Conservation (phyloP, 306 rosid species). For the Cicer arietinum region DNA sequence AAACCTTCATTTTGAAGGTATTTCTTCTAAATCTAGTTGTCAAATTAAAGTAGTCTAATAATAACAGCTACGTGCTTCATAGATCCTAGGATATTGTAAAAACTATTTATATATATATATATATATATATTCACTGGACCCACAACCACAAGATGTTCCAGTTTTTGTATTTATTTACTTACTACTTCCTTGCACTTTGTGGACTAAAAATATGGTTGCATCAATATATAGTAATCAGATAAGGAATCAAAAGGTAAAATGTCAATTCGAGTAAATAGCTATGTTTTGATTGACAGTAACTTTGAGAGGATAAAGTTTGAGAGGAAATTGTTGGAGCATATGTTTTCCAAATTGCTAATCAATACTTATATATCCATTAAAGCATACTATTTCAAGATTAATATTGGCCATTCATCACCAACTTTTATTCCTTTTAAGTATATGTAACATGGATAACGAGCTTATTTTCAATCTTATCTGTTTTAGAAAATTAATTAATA, state of each 20-base stretch:
- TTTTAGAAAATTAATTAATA: constrained; percentile 6
- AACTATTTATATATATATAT: neutral
- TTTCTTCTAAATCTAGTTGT: neutral
- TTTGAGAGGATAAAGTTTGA: constrained; percentile 7
- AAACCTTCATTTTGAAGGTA: neutral
- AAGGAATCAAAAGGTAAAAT: constrained; percentile 32
- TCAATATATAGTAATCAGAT: constrained; percentile 11
- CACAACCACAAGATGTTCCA: neutral
- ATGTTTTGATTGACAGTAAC: constrained; percentile 31
- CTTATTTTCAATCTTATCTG: constrained; percentile 2
- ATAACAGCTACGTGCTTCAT: constrained; percentile 23
- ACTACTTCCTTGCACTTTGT: constrained; percentile 23
- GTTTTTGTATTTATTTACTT: neutral
- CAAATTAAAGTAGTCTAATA: constrained; percentile 8
- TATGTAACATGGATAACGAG: constrained; percentile 30
- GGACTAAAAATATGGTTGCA: constrained; percentile 21
- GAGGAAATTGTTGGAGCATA: constrained; percentile 17
- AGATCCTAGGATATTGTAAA: constrained; percentile 8
- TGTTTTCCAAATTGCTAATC: constrained; percentile 22
- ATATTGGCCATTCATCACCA: constrained; percentile 26
- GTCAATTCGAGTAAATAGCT: constrained; percentile 36
- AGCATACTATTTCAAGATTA: constrained; percentile 16
- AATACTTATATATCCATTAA: constrained; percentile 4
- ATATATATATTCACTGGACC: neutral
- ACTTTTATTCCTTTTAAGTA: constrained; percentile 1